phyloP scores from a whole-genome alignment of 352 stramenopile species.

The Phytophthora pisi region DNA sequence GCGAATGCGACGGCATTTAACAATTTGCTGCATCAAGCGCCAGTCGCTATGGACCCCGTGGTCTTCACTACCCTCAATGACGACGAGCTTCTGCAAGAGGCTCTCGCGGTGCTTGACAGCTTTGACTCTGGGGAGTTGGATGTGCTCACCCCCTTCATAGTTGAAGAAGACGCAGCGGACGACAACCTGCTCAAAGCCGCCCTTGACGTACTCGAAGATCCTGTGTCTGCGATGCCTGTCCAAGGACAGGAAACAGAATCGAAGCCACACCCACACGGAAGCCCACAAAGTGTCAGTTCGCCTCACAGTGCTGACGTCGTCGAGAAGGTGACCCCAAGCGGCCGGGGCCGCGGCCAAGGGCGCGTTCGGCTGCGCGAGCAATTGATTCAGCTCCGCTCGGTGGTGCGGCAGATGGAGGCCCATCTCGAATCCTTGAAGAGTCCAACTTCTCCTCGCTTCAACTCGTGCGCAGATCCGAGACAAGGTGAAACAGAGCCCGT shows the following conservation, averaged over 20 bases:
- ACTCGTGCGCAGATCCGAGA: neutral
- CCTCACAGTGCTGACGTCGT: neutral
- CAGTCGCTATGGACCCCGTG: constrained; percentile 1
- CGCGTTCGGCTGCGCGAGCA: constrained; percentile 10
- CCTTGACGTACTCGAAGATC: neutral
- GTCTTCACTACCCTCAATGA: neutral
- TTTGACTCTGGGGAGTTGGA: constrained; percentile 2
- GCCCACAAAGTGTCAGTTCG: neutral
- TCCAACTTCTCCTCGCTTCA: constrained; percentile 6
- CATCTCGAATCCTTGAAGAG: constrained; percentile 12
- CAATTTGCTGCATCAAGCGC: neutral
- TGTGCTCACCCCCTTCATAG: neutral
- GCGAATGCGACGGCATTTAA: neutral
- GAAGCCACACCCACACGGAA: neutral
- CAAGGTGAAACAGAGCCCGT: neutral
- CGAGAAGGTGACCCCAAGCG: neutral
- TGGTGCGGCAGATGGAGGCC: constrained; percentile 9
- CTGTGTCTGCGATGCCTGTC: neutral
- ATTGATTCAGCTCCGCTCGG: constrained; percentile 16
- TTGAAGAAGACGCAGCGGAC: constrained; percentile 2
- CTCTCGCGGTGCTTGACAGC: constrained; percentile 5
- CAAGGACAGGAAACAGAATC: neutral
- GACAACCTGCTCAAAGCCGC: neutral
- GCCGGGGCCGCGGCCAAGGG: neutral
- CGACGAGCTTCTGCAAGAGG: constrained; percentile 5